Base-by-base conservation (phyloP, 164 flowering plant species). In the Vitis labrusca region DNA sequence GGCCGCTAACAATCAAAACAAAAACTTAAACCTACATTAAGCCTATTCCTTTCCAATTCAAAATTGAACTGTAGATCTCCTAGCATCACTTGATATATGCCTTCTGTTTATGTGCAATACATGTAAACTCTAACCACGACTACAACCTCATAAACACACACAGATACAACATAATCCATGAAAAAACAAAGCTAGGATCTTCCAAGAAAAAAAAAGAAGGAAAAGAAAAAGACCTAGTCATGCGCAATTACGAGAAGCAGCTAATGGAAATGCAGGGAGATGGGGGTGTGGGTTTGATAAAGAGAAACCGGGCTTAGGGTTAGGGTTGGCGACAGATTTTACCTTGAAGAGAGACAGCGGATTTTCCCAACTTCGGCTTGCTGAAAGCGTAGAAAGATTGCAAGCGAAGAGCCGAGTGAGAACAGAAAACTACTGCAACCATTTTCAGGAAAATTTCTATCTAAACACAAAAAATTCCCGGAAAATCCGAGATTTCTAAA, bases 281-380 rank as follows among this genome's bases (percentile, higher is more conserved):
- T 29, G 49, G 48, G 52, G 27, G 14, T n/a, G 9, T 0, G 0
- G 44, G 44, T 37, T 37, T 37, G 44, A 37, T 37, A 19, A 47
- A 3, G 55, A 49, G 17, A 70, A 70, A 69, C 51, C 14, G 7
- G 6, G 6, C 1, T 63, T 29, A 63, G 23, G 23, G 59, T 16
- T 57, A 15, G 67, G 27, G 57, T n/a, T 49, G 32, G 14, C 10
- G 29, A 23, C 16, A 16, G 9, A 16, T 14, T 23, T 64, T 72
- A 76, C 79, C 73, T 72, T 49, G 68, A 14, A 52, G 27, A 59
- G 73, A 63, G 51, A 44, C 27, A 66, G 32, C 30, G 57, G 68
- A 37, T 10, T 50, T 69, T 70, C 77, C 65, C 11, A 69, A 30
- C 70, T 65, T 71, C 29, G 61, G 65, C 66, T 77, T 66, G 68